Base-by-base conservation (phyloP, 768 basidiomycete genomes). In the Hericium coralloides region DNA sequence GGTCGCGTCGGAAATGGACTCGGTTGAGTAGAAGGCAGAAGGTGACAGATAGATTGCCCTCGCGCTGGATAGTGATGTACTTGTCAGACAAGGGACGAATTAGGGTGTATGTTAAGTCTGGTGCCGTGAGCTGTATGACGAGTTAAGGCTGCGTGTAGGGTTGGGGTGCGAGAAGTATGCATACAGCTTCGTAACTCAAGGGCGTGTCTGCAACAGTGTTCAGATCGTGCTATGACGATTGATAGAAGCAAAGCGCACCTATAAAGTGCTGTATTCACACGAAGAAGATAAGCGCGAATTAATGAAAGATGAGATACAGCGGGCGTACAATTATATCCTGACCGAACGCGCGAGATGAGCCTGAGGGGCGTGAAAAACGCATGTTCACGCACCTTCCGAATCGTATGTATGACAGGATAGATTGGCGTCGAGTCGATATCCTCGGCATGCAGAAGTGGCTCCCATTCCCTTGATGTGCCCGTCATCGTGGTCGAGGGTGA, bases 1-100 rank as follows among this genome's bases (percentile, higher is more conserved):
- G 79, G 70, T 95, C 92, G 37, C 87, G 84, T 14, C 83, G 66
- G 69, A 95, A 95, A 68, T 93, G 83, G 3, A 92, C 81, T 38
- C 91, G 83, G 69, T 93, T 95, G 55, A 97, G 73, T 3, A 97
- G 83, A 58, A 93, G 80, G 64, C 92, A 92, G 66, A 97, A 97
- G 5, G 91, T 86, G 58, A 92, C 74, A 5, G 92, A 84, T 67
- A 85, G 82, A 72, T 97, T 98, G 23, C 87, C 86, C 48, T 75
- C 67, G 25, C 75, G 78, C 66, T 91, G 88, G 51, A 93, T 72
- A 10, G 77, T 76, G 31, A 80, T 73, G 69, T 97, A 97, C 72
- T 94, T 95, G 58, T 94, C 89, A 49, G 85, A 81, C 36, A 98
- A 77, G 0, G 95, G 95, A 38, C 85, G 87, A 55, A 95, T 77